phyloP scores from a whole-genome alignment of 805 yeast species.

The Spathaspora hagerdaliae region DNA sequence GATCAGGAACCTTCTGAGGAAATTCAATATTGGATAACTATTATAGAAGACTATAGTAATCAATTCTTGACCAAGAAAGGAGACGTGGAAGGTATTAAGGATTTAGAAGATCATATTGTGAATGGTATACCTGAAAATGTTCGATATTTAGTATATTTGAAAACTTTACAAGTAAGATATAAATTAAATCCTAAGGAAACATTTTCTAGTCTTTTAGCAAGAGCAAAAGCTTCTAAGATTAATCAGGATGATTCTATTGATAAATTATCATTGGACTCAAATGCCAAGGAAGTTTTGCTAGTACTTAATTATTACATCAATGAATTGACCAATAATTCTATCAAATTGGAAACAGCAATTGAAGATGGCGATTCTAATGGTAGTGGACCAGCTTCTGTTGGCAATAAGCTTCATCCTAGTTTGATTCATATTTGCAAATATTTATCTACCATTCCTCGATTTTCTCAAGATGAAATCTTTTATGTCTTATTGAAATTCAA shows the following conservation, averaged over 20 bases:
- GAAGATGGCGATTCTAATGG: background rate
- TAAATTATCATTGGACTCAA: constrained; percentile 12
- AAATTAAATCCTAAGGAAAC: constrained; percentile 24
- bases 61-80: constrained; percentile 1
- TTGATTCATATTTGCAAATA: constrained; percentile 6
- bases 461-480: constrained; percentile 24
- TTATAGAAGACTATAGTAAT: constrained; percentile 6
- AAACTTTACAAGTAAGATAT: constrained; percentile 26
- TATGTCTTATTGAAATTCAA: constrained; percentile 32
- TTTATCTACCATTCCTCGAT: constrained; percentile 14
- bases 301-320: constrained; percentile 29
- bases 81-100: background rate
- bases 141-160: constrained; percentile 30
- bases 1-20: background rate
- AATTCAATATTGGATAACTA: constrained; percentile 6
- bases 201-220: constrained; percentile 25
- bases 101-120: constrained; percentile 19
- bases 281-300: constrained; percentile 20
- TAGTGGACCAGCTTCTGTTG: background rate
- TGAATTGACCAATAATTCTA: constrained; percentile 11
- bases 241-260: constrained; percentile 12
- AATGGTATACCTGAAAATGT: constrained; percentile 28
- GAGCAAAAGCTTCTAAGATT: constrained; percentile 14
- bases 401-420: too few species aligned
- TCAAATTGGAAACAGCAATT: background rate